Evolutionary conservation across 352 stramenopile genomes (phyloP), one percentile per base, ranked within the genome.

Genomic region (Phytophthora cactorum): DNA sequence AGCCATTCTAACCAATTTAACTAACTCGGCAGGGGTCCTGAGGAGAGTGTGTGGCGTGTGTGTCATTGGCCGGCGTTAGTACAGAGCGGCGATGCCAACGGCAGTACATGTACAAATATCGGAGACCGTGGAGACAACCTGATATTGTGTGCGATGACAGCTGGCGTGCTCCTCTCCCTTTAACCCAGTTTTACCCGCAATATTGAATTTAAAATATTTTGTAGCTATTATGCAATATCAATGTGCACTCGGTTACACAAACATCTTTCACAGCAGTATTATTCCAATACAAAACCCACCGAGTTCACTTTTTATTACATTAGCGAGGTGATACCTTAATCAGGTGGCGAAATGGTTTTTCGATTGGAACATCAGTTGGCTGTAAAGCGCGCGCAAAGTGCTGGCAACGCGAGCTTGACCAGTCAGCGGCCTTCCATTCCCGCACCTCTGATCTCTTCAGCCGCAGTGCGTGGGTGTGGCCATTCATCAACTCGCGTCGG

Each of bases 301-400:
- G 29, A n/a, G 32, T 8, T 22, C 1, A 25, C 0, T n/a, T 11
- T 2, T 36, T 36, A 52, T 49, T 17, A 27, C 22, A 49, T 34
- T 63, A 49, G 12, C 12, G 1, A 44, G 46, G 27, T 52, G 1
- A 3, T 15, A 3, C 3, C 14, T 7, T 28, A 14, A 63, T 56
- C 57, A 43, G 57, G 17, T 31, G 7, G 25, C 44, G 0, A 46
- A 15, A 58, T n/a, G 10, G 29, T 27, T 69, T 74, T 47, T 17
- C 49, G 52, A 70, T 60, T 70, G 36, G 67, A 63, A 71, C 59
- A 73, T 62, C 66, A 63, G 50, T 5, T 10, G 10, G 11, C n/a
- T 27, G 52, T 38, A 68, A 73, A 59, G 34, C 43, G 59, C 66
- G 32, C 22, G 59, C 46, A 73, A 68, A 32, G 52, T 53, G 50